Evolutionary conservation across 345 rosid species (phyloP).

Genomic region (Stellera chamaejasme): DNA sequence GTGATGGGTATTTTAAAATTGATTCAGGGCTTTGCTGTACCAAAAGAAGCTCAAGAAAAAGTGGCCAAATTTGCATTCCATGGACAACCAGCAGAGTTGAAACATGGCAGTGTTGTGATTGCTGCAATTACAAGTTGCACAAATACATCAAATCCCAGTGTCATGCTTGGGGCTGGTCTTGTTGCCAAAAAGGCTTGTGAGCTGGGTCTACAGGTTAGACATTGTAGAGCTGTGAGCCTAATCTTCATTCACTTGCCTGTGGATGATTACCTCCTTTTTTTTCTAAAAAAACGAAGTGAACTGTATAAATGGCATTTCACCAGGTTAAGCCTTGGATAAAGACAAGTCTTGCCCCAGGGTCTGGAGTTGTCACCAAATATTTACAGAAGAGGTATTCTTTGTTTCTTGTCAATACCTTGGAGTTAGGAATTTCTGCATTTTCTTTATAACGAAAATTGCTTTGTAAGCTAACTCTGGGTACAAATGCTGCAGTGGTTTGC

Average conservation of each 20-base stretch:
- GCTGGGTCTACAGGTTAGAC: slow-evolving; percentile 78
- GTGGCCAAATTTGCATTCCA: slow-evolving; percentile 76
- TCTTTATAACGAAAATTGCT: not conserved
- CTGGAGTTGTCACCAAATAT: slow-evolving; percentile 97
- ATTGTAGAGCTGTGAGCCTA: not conserved
- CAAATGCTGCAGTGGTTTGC: slow-evolving; percentile 69
- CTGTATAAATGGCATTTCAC: slow-evolving; percentile 13
- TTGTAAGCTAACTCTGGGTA: slow-evolving; percentile 2
- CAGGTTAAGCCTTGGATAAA: slow-evolving; percentile 98
- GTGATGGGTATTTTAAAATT: slow-evolving; percentile 10
- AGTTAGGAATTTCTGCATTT: not conserved
- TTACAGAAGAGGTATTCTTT: slow-evolving; percentile 54
- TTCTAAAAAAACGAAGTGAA: not conserved
- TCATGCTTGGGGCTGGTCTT: slow-evolving; percentile 99
- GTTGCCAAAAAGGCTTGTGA: slow-evolving; percentile 96
- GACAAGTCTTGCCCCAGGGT: slow-evolving; percentile 99
- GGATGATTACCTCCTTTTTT: not conserved
- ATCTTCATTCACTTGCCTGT: not conserved
- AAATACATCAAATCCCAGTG: slow-evolving; percentile 97
- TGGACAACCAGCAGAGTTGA: slow-evolving; percentile 82
- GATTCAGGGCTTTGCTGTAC: slow-evolving; percentile 81
- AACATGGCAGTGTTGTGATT: slow-evolving; percentile 98
- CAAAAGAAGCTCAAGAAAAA: slow-evolving; percentile 74
- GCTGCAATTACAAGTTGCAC: slow-evolving; percentile 99
- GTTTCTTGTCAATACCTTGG: not conserved